phyloP scores from a whole-genome alignment of 2,329 filamentous ascomycete species.

The Tolypocladium ovalisporum region DNA sequence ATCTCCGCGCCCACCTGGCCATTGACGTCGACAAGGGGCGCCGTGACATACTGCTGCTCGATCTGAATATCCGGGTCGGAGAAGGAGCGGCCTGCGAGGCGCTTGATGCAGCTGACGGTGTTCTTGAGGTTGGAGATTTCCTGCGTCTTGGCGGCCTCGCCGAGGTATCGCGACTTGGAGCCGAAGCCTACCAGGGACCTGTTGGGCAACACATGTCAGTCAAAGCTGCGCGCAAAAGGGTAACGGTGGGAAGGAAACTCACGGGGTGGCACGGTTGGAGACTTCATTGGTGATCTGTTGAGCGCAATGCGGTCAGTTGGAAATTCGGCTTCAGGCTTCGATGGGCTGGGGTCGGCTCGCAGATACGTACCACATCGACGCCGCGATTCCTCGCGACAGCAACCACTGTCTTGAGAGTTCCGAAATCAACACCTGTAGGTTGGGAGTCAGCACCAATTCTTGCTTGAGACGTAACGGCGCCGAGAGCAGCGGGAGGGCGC shows the following conservation, averaged over 20 bases:
- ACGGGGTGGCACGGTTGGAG: slow-evolving; percentile 96
- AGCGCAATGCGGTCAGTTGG: not conserved
- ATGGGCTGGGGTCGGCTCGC: not conserved
- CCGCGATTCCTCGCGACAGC: slow-evolving; percentile 96
- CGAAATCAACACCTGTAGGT: slow-evolving; percentile 78
- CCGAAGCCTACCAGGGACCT: slow-evolving; percentile 93
- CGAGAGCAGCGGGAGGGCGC: not conserved
- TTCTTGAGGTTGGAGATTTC: slow-evolving; percentile 99
- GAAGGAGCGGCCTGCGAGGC: slow-evolving; percentile 77
- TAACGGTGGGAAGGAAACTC: slow-evolving; percentile 36
- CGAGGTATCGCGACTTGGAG: slow-evolving; percentile 85
- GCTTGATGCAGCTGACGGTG: slow-evolving; percentile 87
- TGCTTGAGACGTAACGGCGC: not conserved
- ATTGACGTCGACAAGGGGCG: slow-evolving; percentile 76
- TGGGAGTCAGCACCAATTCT: slow-evolving; percentile 6
- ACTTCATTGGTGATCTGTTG: slow-evolving; percentile 93
- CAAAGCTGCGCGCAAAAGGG: not conserved
- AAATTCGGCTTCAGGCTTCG: not conserved
- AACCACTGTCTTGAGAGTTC: slow-evolving; percentile 92
- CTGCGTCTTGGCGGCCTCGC: slow-evolving; percentile 94
- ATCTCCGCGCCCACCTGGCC: slow-evolving; percentile 95
- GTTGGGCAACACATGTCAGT: not conserved
- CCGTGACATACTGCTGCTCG: slow-evolving; percentile 85
- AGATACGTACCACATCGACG: slow-evolving; percentile 85
- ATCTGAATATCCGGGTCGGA: slow-evolving; percentile 86